Conservation (phyloP, 805 yeast genomes). For the Kluyveromyces lactis region DNA sequence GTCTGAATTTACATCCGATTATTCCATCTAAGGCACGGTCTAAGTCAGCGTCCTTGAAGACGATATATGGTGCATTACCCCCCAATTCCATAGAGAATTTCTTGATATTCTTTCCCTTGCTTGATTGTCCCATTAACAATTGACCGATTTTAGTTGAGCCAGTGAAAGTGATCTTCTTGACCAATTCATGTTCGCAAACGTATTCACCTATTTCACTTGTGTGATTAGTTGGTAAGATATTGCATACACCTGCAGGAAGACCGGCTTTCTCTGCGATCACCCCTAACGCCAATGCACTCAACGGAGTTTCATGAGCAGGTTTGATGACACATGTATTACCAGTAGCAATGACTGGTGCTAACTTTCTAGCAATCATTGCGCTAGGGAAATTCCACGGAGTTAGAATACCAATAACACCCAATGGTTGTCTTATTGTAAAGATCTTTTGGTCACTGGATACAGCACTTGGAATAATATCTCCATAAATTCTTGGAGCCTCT, state of each 20-base stretch:
- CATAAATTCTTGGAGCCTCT: constrained; percentile 64
- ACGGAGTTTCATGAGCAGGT: constrained; percentile 73
- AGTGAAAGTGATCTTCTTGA: constrained; percentile 66
- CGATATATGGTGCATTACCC: constrained; percentile 74
- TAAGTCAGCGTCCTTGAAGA: constrained; percentile 65
- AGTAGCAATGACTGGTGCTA: constrained; percentile 71
- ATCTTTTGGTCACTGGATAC: constrained; percentile 39
- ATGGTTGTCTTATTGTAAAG: constrained; percentile 59
- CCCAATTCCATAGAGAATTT: constrained; percentile 70
- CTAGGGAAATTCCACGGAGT: constrained; percentile 85
- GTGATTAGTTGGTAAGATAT: constrained; percentile 46
- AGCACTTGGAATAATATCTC: constrained; percentile 56
- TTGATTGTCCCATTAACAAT: constrained; percentile 51
- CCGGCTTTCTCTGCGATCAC: constrained; percentile 58
- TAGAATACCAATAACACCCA: constrained; percentile 46
- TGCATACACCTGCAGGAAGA: constrained; percentile 60
- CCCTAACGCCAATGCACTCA: constrained; percentile 62
- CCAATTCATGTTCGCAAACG: constrained; percentile 45
- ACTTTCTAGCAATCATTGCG: constrained; percentile 68
- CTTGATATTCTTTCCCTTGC: constrained; percentile 41
- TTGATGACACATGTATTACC: constrained; percentile 73
- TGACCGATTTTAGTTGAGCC: constrained; percentile 74
- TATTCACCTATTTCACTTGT: constrained; percentile 40
- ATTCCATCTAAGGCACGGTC: constrained; percentile 62
- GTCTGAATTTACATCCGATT: constrained; percentile 60